phyloP scores from a whole-genome alignment of 2,329 filamentous ascomycete species.

The Aspergillus jensenii region DNA sequence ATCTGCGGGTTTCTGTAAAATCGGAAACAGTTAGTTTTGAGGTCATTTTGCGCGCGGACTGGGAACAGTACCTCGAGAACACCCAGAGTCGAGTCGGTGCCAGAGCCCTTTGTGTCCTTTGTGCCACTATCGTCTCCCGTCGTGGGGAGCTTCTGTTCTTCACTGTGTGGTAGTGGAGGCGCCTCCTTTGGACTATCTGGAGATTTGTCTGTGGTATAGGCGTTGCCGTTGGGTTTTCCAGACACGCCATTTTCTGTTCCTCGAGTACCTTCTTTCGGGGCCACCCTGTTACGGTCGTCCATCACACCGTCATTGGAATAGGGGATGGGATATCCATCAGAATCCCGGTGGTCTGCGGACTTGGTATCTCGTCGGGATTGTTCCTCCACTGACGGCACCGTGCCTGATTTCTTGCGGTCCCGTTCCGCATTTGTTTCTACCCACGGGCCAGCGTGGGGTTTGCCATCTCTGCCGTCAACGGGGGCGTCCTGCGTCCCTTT shows the following conservation, averaged over 20 bases:
- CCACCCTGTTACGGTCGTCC: slow-evolving; percentile 77
- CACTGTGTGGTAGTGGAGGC: slow-evolving; percentile 76
- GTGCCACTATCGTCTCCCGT: slow-evolving; percentile 36
- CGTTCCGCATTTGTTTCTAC: slow-evolving; percentile 50
- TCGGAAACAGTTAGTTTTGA: neutral
- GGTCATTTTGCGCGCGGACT: neutral
- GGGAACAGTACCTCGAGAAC: slow-evolving; percentile 53
- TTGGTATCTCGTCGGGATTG: slow-evolving; percentile 23
- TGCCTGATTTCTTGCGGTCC: slow-evolving; percentile 43
- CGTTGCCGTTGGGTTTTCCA: slow-evolving; percentile 76
- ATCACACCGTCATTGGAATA: slow-evolving; percentile 76
- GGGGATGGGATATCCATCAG: slow-evolving; percentile 46
- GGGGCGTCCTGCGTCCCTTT: slow-evolving; percentile 76
- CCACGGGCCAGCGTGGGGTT: slow-evolving; percentile 83
- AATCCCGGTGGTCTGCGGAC: slow-evolving; percentile 41
- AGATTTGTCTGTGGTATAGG: slow-evolving; percentile 69
- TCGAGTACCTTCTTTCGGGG: slow-evolving; percentile 80
- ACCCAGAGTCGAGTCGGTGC: slow-evolving; percentile 46
- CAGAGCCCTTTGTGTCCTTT: slow-evolving; percentile 41
- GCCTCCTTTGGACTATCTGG: slow-evolving; percentile 84
- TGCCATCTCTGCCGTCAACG: slow-evolving; percentile 89
- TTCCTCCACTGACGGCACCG: slow-evolving; percentile 37
- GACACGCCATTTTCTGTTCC: slow-evolving; percentile 88
- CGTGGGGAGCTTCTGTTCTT: slow-evolving; percentile 65
- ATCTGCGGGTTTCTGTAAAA: slow-evolving; percentile 72